Base-by-base conservation (phyloP, 2,329 filamentous ascomycete species). In the Venturia effusa region DNA sequence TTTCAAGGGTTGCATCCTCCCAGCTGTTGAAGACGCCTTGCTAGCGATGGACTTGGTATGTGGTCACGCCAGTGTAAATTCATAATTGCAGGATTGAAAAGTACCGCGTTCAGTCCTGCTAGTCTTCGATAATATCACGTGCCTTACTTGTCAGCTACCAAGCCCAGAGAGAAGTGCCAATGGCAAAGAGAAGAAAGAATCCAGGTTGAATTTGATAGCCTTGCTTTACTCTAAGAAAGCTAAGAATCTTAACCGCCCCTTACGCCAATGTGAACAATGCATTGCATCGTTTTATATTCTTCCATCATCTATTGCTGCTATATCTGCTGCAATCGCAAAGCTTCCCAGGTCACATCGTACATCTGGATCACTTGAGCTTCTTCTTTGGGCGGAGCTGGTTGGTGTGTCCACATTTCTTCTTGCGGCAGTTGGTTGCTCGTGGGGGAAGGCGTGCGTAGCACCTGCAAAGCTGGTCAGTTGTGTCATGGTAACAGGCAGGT, bases 331-430 rank as follows among this genome's bases (percentile, higher is more conserved):
- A 34, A 34, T 0, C 27, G 30, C 30, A 57, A 34, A 27, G 27
- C 51, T 22, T 51, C 27, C 7, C 45, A 15, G 45, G 11, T 15
- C 11, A 3, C 51, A 34, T 27, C n/a, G 22, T 45, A 32, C 37
- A 27, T 43, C 7, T 62, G 6, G 45, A 63, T 61, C 88, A 93
- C 84, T 97, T 96, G 79, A 96, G 87, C 93, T 99, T 99, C 92
- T 99, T 99, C 93, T 99, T 99, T 81, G 94, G 94, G 83, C 94
- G 91, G 79, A 99, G 90, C 88, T 99, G 94, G 90, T 97, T 97
- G 84, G 89, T 95, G 89, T 97, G 94, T 70, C 93, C 94, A 83
- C 93, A 97, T 88, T 97, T 97, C 85, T 92, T 90, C 90, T 97
- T 97, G 77, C 92, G 87, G 90, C 94, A 99, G 90, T 99, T 99